Conservation (phyloP, 2,329 filamentous ascomycete genomes). For the Byssothecium circinans region DNA sequence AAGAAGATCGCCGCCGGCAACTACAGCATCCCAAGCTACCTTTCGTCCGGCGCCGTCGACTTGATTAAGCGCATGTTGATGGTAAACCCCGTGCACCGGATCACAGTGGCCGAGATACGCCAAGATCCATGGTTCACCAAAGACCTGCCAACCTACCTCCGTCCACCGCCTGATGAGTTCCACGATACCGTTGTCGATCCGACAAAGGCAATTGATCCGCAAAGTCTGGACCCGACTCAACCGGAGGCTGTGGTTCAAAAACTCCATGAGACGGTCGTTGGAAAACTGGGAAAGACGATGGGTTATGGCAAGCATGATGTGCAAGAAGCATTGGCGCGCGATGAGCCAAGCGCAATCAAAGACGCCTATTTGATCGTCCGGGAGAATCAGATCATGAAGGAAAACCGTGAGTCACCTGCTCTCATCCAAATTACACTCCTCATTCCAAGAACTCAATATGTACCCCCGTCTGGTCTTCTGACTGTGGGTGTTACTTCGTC, state of each 20-base stretch:
- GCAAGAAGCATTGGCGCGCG: constrained; percentile 85
- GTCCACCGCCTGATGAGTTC: constrained; percentile 87
- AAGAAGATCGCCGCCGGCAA: constrained; percentile 96
- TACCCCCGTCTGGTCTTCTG: constrained; percentile 4
- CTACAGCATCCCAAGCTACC: constrained; percentile 89
- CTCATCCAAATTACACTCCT: constrained; percentile 3
- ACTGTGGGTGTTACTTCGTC: too few species aligned
- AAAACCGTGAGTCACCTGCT: constrained; percentile 70
- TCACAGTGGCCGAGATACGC: constrained; percentile 90
- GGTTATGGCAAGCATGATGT: constrained; percentile 95
- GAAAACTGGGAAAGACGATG: constrained; percentile 97
- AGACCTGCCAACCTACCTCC: constrained; percentile 82
- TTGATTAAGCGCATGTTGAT: constrained; percentile 93
- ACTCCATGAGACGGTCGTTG: constrained; percentile 87
- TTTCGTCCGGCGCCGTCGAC: constrained; percentile 77
- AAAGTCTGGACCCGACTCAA: constrained; percentile 72
- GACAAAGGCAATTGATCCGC: constrained; percentile 84
- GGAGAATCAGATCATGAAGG: constrained; percentile 96
- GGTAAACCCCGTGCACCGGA: constrained; percentile 90
- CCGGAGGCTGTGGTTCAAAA: constrained; percentile 80
- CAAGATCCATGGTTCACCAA: constrained; percentile 92
- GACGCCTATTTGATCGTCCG: constrained; percentile 97
- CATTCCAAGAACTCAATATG: constrained; percentile 4
- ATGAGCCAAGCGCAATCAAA: constrained; percentile 97
- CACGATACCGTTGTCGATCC: constrained; percentile 92